Evolutionary conservation across 2,329 filamentous ascomycete genomes (phyloP).

Genomic region (Xylariaceae sp.): DNA sequence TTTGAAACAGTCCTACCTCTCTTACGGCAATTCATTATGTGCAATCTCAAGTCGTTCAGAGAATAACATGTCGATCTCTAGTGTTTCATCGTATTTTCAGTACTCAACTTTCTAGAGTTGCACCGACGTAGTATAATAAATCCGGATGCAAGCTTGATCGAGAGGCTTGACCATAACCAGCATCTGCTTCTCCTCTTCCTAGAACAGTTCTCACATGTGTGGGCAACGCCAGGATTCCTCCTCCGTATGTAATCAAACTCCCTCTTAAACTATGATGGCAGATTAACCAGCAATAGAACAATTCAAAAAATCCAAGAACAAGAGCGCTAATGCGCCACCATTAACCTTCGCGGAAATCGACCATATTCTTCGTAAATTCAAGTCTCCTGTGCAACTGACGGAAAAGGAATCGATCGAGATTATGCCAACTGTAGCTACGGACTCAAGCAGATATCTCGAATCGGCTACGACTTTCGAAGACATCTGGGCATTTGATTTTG

Average conservation of each 20-base stretch:
- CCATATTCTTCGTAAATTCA: conserved; percentile 16
- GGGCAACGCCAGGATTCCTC: conserved; percentile 20
- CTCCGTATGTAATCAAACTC: conserved; percentile 14
- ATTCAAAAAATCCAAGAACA: conserved; percentile 9
- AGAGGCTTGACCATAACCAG: conserved; percentile 13
- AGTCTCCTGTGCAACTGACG: conserved; percentile 22
- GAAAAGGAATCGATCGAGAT: conserved; percentile 6
- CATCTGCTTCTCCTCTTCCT: conserved; percentile 21
- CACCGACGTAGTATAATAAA: conserved; percentile 22
- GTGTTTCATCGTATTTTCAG: conserved; percentile 29
- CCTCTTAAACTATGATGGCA: not conserved
- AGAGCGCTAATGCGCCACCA: conserved; percentile 5
- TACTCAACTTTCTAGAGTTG: conserved; percentile 29
- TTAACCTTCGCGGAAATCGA: conserved; percentile 18
- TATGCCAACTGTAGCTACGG: not conserved
- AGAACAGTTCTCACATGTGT: conserved; percentile 23
- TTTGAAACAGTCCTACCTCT: not conserved
- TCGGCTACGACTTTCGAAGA: conserved; percentile 5
- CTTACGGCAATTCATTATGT: not conserved
- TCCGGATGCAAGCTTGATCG: conserved; percentile 6
- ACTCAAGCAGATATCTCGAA: conserved; percentile 2
- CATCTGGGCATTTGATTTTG: conserved; percentile 14
- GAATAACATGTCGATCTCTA: not conserved
- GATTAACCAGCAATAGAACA: conserved; percentile 13
- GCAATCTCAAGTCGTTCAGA: not conserved